Evolutionary conservation across 2,329 filamentous ascomycete species (phyloP).

Genomic region (Rhinocladiella mackenziei): DNA sequence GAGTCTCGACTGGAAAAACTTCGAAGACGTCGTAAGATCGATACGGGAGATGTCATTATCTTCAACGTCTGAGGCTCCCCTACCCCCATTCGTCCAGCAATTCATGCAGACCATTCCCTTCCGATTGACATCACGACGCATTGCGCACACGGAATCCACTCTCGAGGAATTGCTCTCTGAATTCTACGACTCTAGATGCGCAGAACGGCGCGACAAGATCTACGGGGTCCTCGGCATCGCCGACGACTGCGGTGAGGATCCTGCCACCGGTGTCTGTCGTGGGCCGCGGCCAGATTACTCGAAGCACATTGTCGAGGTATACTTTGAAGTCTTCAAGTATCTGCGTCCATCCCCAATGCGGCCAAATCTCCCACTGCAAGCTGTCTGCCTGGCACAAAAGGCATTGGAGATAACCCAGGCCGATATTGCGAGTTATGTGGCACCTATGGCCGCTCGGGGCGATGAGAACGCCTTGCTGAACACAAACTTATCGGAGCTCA

Average conservation of each 20-base stretch:
- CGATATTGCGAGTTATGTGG: conserved; percentile 12
- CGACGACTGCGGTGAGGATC: conserved; percentile 20
- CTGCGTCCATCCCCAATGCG: conserved; percentile 2
- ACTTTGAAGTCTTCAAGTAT: conserved; percentile 23
- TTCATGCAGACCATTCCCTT: conserved; percentile 25
- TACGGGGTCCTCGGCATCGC: conserved; percentile 29
- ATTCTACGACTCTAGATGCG: conserved; percentile 28
- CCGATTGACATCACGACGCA: conserved; percentile 21
- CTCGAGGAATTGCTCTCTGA: conserved; percentile 25
- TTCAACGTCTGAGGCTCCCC: neutral
- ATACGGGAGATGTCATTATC: conserved; percentile 2
- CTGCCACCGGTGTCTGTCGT: neutral
- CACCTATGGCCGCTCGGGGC: neutral
- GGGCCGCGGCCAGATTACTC: conserved; percentile 24
- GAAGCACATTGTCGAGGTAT: conserved; percentile 26
- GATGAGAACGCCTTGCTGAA: neutral
- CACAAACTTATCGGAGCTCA: neutral
- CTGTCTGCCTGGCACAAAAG: conserved; percentile 9
- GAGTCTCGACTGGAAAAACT: conserved; percentile 41
- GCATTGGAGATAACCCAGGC: conserved; percentile 10
- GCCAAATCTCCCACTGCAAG: conserved; percentile 4
- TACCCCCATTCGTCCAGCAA: conserved; percentile 8
- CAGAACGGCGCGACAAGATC: conserved; percentile 28
- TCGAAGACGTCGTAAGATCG: conserved; percentile 37
- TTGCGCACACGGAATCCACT: conserved; percentile 16